Conservation (phyloP, 1,139 yeast genomes). For the Arxiozyma slooffiae region DNA sequence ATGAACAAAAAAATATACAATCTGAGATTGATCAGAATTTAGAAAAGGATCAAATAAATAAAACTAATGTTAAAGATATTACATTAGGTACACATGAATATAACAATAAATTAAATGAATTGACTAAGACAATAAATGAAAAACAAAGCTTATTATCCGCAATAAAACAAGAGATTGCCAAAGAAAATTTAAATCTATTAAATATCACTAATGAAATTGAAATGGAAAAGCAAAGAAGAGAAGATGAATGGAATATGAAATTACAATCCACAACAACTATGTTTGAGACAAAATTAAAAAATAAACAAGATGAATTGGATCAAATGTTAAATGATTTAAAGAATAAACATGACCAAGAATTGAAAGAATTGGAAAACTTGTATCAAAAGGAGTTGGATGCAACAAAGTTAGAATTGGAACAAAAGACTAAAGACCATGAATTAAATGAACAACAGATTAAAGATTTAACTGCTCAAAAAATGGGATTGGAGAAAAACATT, state of each 20-base stretch:
- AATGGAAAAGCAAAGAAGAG: slow-evolving; percentile 22
- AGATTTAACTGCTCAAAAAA: background rate
- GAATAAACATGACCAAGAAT: slow-evolving; percentile 19
- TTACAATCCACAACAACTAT: slow-evolving; percentile 22
- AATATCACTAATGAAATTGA: slow-evolving; percentile 24
- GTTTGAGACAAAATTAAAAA: slow-evolving; percentile 19
- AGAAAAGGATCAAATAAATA: slow-evolving; percentile 15
- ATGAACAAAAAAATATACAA: slow-evolving; percentile 15
- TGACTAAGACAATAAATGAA: slow-evolving; percentile 18
- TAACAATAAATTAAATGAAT: slow-evolving; percentile 18
- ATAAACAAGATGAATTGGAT: slow-evolving; percentile 21
- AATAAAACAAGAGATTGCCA: slow-evolving; percentile 25
- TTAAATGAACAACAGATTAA: background rate
- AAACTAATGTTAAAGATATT: slow-evolving; percentile 20
- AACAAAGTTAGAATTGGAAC: background rate
- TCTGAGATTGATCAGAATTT: slow-evolving; percentile 16
- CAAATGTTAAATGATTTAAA: slow-evolving; percentile 14
- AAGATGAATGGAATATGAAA: slow-evolving; percentile 20
- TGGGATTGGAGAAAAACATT: background rate
- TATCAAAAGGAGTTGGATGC: slow-evolving; percentile 13
- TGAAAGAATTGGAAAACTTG: slow-evolving; percentile 14
- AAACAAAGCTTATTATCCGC: slow-evolving; percentile 17
- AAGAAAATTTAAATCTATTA: slow-evolving; percentile 22
- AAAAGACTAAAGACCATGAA: slow-evolving; percentile 3
- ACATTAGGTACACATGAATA: slow-evolving; percentile 21